Evolutionary conservation across 73 alveolate species (phyloP).

Genomic region (Tetrahymena borealis): DNA sequence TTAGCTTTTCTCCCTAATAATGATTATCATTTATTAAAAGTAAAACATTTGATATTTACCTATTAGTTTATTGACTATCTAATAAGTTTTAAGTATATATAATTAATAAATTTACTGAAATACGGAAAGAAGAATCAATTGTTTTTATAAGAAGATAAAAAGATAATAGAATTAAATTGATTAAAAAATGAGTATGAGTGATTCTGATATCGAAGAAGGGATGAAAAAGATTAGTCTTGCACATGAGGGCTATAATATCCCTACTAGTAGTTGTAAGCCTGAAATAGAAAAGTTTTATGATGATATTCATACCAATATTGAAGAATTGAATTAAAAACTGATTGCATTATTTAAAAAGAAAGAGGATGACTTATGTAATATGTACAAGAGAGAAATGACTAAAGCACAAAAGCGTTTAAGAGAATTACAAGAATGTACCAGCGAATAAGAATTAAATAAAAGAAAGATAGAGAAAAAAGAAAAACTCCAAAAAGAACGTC

Average conservation of each 20-base stretch:
- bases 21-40: no score
- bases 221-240: not conserved
- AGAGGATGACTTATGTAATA: not conserved
- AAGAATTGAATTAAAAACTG: not conserved
- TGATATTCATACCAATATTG: not conserved
- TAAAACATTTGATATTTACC: no score
- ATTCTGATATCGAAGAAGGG: not conserved
- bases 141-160: no score
- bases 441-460: not conserved
- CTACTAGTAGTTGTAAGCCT: not conserved
- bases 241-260: not conserved
- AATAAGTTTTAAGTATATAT: no score
- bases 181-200: not conserved
- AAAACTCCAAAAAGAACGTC: not conserved
- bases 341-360: not conserved
- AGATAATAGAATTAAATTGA: no score
- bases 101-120: no score
- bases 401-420: not conserved
- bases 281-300: not conserved
- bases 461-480: not conserved
- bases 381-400: not conserved
- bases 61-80: no score
- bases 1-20: no score
- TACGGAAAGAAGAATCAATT: no score
- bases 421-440: not conserved